Evolutionary conservation across 163 green algal species (phyloP).

Genomic region (Coccomyxa subellipsoidea): DNA sequence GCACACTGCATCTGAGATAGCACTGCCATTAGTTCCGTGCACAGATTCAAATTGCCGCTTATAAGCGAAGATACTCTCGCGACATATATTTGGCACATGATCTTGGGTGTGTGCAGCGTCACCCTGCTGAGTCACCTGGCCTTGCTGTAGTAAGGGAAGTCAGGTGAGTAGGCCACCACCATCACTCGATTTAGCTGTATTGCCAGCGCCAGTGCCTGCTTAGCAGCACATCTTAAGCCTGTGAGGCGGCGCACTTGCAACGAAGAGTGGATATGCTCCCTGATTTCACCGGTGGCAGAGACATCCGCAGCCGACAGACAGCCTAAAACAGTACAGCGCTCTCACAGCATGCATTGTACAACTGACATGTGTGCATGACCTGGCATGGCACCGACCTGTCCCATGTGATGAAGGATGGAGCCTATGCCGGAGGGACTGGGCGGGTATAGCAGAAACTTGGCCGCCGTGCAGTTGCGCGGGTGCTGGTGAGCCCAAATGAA

Average conservation of each 20-base stretch:
- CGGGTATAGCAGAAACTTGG: constrained; percentile 23
- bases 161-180: neutral
- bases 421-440: constrained; percentile 3
- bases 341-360: neutral
- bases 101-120: too few relatives aligned
- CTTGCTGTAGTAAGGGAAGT: neutral
- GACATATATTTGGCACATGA: too few relatives aligned
- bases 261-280: too few relatives aligned
- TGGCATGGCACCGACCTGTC: neutral
- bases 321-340: too few relatives aligned
- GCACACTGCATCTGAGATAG: too few relatives aligned
- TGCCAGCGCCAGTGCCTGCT: neutral
- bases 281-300: too few relatives aligned
- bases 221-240: too few relatives aligned
- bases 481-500: constrained; percentile 36
- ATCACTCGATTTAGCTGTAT: neutral
- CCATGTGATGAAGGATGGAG: neutral
- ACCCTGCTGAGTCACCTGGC: neutral
- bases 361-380: neutral
- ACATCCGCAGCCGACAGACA: too few relatives aligned
- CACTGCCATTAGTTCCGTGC: too few relatives aligned
- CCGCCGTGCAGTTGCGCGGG: constrained; percentile 20
- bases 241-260: too few relatives aligned
- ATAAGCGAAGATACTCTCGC: too few relatives aligned
- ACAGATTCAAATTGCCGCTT: too few relatives aligned